Conservation (phyloP, 1,284 basidiomycete species). For the Grifola frondosa region DNA sequence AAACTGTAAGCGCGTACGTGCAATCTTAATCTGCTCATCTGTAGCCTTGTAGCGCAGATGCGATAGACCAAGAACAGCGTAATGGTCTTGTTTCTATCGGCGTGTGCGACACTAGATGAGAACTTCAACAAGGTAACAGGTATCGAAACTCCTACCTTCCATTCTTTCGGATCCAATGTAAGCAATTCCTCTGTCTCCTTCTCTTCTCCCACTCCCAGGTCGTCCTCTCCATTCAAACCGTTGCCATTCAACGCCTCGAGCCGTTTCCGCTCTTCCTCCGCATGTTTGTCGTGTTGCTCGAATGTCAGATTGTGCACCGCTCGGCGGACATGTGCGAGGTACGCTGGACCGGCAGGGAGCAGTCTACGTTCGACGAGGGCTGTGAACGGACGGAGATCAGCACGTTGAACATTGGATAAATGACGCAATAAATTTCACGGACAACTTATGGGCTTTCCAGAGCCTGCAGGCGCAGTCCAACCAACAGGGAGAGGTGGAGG, state of each 20-base stretch:
- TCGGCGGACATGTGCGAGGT: constrained; percentile 78
- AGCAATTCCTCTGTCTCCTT: constrained; percentile 77
- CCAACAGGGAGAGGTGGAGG: constrained; percentile 29
- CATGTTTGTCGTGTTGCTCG: constrained; percentile 72
- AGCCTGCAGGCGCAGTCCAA: constrained; percentile 29
- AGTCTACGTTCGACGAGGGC: constrained; percentile 46
- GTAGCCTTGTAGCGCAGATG: constrained; percentile 88
- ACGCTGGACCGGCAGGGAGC: constrained; percentile 83
- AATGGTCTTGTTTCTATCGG: constrained; percentile 93
- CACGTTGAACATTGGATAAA: constrained; percentile 3
- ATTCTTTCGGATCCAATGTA: constrained; percentile 90
- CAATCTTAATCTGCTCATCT: constrained; percentile 93
- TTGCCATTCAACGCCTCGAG: constrained; percentile 55
- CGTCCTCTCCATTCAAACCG: constrained; percentile 70
- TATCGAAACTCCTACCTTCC: constrained; percentile 75
- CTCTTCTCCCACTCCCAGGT: constrained; percentile 92
- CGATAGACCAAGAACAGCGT: constrained; percentile 93
- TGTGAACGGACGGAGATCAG: constrained; percentile 17
- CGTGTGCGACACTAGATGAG: not conserved
- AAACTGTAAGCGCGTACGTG: constrained; percentile 61
- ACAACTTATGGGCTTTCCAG: constrained; percentile 34
- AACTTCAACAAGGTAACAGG: not conserved
- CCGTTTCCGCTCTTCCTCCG: constrained; percentile 53
- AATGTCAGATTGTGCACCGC: constrained; percentile 76
- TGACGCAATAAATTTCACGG: constrained; percentile 20